Evolutionary conservation across 345 rosid species (phyloP).

Genomic region (Lenwebbia sp.): DNA sequence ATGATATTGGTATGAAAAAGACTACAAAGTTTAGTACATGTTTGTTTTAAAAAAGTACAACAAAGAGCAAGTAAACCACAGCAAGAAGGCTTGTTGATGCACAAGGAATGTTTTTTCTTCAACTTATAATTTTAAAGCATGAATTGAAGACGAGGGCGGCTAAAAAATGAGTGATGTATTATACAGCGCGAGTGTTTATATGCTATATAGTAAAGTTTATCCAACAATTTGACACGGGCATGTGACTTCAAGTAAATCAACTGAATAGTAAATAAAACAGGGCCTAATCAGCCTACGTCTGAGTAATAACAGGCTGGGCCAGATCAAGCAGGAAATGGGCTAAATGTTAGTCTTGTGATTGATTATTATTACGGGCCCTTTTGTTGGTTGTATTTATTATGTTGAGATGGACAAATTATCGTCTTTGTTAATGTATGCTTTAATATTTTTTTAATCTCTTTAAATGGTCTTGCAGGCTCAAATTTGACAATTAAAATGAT

Average conservation of each 20-base stretch:
- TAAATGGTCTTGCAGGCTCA: background rate
- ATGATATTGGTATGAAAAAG: too few relatives aligned
- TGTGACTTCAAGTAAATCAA: background rate
- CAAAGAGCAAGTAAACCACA: background rate
- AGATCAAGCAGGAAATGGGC: background rate
- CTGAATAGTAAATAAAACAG: too few relatives aligned
- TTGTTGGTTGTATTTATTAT: background rate
- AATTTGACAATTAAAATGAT: background rate
- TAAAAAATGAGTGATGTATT: too few relatives aligned
- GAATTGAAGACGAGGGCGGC: too few relatives aligned
- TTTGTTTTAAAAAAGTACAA: background rate
- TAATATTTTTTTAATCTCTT: background rate
- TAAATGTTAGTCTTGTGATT: background rate
- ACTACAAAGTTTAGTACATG: too few relatives aligned
- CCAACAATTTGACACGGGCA: background rate
- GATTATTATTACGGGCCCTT: background rate
- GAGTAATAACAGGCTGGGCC: background rate
- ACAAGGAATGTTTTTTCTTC: too few relatives aligned
- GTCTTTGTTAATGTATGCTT: background rate
- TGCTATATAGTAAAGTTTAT: too few relatives aligned
- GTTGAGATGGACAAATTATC: background rate
- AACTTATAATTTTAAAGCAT: too few relatives aligned
- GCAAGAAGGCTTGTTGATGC: too few relatives aligned
- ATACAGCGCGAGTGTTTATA: rapidly evolving
- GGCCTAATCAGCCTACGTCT: too few relatives aligned